Conservation (phyloP, 2,329 filamentous ascomycete genomes). For the Fusarium sp. region DNA sequence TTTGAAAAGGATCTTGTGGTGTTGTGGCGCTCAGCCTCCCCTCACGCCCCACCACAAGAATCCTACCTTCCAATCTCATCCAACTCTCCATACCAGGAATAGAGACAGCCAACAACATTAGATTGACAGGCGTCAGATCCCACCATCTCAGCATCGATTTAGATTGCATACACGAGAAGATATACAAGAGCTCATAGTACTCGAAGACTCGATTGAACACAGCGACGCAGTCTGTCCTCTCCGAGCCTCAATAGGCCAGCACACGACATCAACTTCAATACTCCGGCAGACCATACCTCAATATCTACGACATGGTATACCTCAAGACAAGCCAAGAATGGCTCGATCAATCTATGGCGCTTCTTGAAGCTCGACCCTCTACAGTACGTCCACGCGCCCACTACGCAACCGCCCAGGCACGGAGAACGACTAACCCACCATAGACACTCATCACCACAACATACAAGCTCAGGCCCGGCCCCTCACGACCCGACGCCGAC, state of each 20-base stretch:
- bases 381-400: constrained; percentile 70
- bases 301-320: constrained; percentile 71
- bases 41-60: constrained; percentile 40
- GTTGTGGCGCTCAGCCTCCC: constrained; percentile 32
- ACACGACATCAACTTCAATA: constrained; percentile 19
- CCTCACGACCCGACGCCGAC: constrained; percentile 47
- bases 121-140: constrained; percentile 1
- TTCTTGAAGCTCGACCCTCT: constrained; percentile 86
- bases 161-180: not conserved
- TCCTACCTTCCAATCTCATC: constrained; percentile 38
- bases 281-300: not conserved
- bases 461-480: constrained; percentile 77
- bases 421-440: constrained; percentile 19
- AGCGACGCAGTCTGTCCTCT: not conserved
- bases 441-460: constrained; percentile 93
- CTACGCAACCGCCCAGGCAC: not conserved
- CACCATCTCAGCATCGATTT: not conserved
- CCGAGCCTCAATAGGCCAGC: constrained; percentile 9
- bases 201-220: not conserved
- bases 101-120: constrained; percentile 25
- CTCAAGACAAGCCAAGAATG: constrained; percentile 88
- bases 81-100: constrained; percentile 31
- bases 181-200: not conserved
- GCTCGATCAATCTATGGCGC: constrained; percentile 87
- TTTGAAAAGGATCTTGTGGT: not conserved